A percentile compares a stretch with the other conserved stretches of the same genome.
phyloP scores from a whole-genome alignment of 1,284 basidiomycete species.

The Microstroma glucosiphilum region DNA sequence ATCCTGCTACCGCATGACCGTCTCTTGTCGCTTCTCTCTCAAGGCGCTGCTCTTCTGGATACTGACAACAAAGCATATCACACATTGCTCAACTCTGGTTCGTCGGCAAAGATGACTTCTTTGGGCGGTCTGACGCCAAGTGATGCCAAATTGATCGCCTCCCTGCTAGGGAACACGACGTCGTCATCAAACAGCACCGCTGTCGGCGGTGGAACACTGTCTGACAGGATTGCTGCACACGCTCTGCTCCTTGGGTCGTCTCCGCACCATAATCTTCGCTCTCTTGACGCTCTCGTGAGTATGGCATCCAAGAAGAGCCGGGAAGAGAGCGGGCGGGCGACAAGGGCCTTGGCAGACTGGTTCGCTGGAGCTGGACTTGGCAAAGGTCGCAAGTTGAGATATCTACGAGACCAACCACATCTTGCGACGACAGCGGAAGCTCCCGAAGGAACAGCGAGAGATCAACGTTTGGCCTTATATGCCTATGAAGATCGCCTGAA shows the following conservation, averaged over 20 bases:
- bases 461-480: constrained; percentile 62
- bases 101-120: constrained; percentile 23
- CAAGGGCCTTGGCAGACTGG: constrained; percentile 91
- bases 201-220: constrained; percentile 61
- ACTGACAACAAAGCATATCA: constrained; percentile 38
- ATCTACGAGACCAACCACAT: constrained; percentile 77
- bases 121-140: constrained; percentile 40
- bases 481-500: constrained; percentile 97
- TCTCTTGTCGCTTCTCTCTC: constrained; percentile 30
- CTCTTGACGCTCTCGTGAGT: constrained; percentile 59
- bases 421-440: constrained; percentile 53
- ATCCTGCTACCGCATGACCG: constrained; percentile 9
- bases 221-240: constrained; percentile 85
- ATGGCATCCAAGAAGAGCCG: constrained; percentile 85
- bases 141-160: constrained; percentile 47
- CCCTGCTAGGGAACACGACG: constrained; percentile 23
- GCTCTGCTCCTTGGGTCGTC: constrained; percentile 84
- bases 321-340: constrained; percentile 81
- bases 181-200: constrained; percentile 15
- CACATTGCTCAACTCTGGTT: constrained; percentile 35
- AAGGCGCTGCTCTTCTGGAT: constrained; percentile 29
- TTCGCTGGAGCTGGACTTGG: constrained; percentile 75
- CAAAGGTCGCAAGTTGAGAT: constrained; percentile 60
- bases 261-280: constrained; percentile 70
- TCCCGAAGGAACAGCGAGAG: constrained; percentile 13